A percentile compares a stretch with the other conserved stretches of the same genome.
Conservation (phyloP, 805 yeast species). For the Metschnikowia peoriensis region DNA sequence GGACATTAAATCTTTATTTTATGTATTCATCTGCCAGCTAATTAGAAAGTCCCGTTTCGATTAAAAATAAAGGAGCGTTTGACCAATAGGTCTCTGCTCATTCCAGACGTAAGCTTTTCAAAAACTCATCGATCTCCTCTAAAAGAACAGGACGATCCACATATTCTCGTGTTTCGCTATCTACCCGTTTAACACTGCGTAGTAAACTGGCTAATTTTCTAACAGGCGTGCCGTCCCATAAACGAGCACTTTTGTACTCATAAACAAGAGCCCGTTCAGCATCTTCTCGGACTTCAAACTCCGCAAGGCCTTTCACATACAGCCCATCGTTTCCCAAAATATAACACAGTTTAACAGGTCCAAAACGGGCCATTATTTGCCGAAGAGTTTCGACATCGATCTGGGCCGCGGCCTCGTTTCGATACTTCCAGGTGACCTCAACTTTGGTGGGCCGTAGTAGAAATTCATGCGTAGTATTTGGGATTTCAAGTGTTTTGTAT, state of each 20-base stretch:
- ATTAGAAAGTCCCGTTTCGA: too few species aligned
- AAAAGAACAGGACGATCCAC: not conserved
- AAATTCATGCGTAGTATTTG: constrained; percentile 4
- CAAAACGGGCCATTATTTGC: constrained; percentile 47
- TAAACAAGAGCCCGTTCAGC: constrained; percentile 39
- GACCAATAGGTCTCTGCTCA: too few species aligned
- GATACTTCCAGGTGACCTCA: constrained; percentile 46
- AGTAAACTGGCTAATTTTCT: constrained; percentile 48
- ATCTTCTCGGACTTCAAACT: constrained; percentile 25
- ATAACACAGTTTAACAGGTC: constrained; percentile 26
- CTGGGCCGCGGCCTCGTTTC: constrained; percentile 31
- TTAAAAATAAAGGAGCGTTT: too few species aligned
- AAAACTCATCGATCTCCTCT: not conserved
- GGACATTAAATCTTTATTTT: too few species aligned
- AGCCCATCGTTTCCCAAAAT: constrained; percentile 14
- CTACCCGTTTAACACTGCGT: constrained; percentile 21
- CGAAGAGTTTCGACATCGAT: constrained; percentile 32
- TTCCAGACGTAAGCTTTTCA: not conserved
- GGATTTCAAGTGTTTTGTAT: constrained; percentile 20
- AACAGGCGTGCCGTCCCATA: constrained; percentile 48
- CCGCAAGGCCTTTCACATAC: constrained; percentile 40
- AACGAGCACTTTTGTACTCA: constrained; percentile 38
- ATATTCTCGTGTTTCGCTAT: not conserved
- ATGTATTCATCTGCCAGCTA: too few species aligned
- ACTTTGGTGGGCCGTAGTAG: constrained; percentile 15